Conservation (phyloP, 257 asterid species). For the Gentiana dahurica region DNA sequence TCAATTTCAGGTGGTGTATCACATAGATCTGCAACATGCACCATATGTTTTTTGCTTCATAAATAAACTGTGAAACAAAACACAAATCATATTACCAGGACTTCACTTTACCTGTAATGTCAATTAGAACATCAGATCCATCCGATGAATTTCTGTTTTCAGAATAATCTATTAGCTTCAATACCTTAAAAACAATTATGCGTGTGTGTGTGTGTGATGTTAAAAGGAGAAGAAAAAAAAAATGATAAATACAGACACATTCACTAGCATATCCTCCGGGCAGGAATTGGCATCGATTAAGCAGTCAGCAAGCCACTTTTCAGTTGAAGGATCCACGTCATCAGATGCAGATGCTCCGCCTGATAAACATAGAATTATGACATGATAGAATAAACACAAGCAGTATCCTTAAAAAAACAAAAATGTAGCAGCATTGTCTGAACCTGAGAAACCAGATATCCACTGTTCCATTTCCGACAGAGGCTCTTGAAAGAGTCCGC, state of each 20-base stretch:
- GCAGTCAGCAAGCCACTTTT: slow-evolving; percentile 81
- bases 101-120: slow-evolving; percentile 31
- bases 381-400: not conserved
- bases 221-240: slow-evolving; percentile 5
- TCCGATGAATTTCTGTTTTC: slow-evolving; percentile 31
- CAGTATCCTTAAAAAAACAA: not conserved
- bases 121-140: slow-evolving; percentile 47
- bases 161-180: slow-evolving; percentile 13
- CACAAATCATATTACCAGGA: too few species aligned
- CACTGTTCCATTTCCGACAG: slow-evolving; percentile 26
- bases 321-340: slow-evolving; percentile 58
- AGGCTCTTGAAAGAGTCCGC: slow-evolving; percentile 14
- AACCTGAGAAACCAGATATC: slow-evolving; percentile 41
- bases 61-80: not conserved
- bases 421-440: not conserved
- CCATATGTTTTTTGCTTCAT: not conserved
- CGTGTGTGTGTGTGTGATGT: not conserved
- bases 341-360: slow-evolving; percentile 21
- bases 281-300: slow-evolving; percentile 35
- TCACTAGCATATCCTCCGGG: slow-evolving; percentile 50
- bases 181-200: not conserved
- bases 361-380: slow-evolving; percentile 3
- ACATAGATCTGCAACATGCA: slow-evolving; percentile 40
- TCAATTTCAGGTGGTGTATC: slow-evolving; percentile 28
- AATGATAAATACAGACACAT: slow-evolving; percentile 2